These are phyloP conservation scores for Aspergillus bombycis DNA, from an alignment of 2,329 filamentous ascomycete genomes.

Conservation along the genomic window DNA sequence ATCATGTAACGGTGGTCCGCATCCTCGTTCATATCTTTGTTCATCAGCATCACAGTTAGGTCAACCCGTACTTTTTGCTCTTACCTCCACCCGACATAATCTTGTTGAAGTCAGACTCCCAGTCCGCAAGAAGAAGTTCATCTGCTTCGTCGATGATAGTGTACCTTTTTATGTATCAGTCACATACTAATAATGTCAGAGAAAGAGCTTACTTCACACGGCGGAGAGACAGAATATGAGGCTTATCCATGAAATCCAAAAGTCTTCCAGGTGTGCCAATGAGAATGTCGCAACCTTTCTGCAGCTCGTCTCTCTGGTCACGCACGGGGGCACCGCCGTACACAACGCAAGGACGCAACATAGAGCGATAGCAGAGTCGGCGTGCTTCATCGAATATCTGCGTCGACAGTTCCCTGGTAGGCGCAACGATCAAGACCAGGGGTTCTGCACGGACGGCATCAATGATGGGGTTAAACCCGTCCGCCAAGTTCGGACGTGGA, in stretches of 20 bases:
- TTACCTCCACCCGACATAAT: slow-evolving; percentile 82
- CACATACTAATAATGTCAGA: not conserved
- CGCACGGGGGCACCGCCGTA: slow-evolving; percentile 81
- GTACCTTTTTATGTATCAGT: slow-evolving; percentile 45
- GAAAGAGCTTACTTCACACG: slow-evolving; percentile 67
- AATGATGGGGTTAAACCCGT: slow-evolving; percentile 55
- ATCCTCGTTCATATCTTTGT: slow-evolving; percentile 71
- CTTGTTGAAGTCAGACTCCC: slow-evolving; percentile 73
- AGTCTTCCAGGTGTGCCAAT: slow-evolving; percentile 88
- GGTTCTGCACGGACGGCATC: slow-evolving; percentile 75
- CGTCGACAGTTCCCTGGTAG: slow-evolving; percentile 85
- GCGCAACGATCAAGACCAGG: slow-evolving; percentile 80
- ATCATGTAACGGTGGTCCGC: slow-evolving; percentile 72
- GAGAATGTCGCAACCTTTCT: slow-evolving; percentile 84
- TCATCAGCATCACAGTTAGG: slow-evolving; percentile 14
- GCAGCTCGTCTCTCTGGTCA: slow-evolving; percentile 72
- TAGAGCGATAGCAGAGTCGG: slow-evolving; percentile 89
- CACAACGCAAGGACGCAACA: slow-evolving; percentile 86
- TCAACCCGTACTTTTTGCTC: slow-evolving; percentile 32
- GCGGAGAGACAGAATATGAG: slow-evolving; percentile 68
- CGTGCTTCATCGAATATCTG: slow-evolving; percentile 96
- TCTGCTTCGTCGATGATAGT: slow-evolving; percentile 92
- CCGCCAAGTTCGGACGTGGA: slow-evolving; percentile 65
- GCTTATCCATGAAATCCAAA: slow-evolving; percentile 77
- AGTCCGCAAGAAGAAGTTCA: slow-evolving; percentile 81